These are phyloP conservation scores for Gracilaria gracilis DNA, from an alignment of 23 red algal species.

Conservation along the genomic window DNA sequence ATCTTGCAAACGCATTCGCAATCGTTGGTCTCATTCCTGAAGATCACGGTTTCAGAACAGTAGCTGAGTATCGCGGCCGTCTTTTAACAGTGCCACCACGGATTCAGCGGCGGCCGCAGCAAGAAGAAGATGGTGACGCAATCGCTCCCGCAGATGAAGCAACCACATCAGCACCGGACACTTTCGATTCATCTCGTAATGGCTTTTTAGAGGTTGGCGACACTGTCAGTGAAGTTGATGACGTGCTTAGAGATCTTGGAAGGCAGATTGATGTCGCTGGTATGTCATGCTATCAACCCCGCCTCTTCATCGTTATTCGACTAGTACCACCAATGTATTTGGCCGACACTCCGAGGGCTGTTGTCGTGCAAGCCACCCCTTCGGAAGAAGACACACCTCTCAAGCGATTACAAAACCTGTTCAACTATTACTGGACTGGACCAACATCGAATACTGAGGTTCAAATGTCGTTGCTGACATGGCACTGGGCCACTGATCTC, in stretches of 20 bases:
- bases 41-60: slow-evolving; percentile 35
- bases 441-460: background rate
- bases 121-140: slow-evolving; percentile 27
- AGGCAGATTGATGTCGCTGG: slow-evolving; percentile 39
- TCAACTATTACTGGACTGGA: background rate
- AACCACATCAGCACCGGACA: background rate
- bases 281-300: slow-evolving; percentile 16
- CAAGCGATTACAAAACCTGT: background rate
- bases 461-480: slow-evolving; percentile 27
- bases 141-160: slow-evolving; percentile 15
- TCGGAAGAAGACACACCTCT: background rate
- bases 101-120: background rate
- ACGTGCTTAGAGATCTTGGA: slow-evolving; percentile 35
- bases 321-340: slow-evolving; percentile 39
- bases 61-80: slow-evolving; percentile 58
- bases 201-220: slow-evolving; percentile 14
- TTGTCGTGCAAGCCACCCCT: slow-evolving; percentile 7
- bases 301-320: slow-evolving; percentile 26
- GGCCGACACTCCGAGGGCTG: background rate
- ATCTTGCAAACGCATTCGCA: slow-evolving; percentile 43
- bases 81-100: slow-evolving; percentile 33
- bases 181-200: slow-evolving; percentile 10
- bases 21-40: slow-evolving; percentile 51
- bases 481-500: slow-evolving; percentile 62
- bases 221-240: slow-evolving; percentile 16